Percentiles rank a stretch among this genome's conserved stretches.
phyloP scores from a whole-genome alignment of 164 flowering plant genomes.

The Macadamia tetraphylla region DNA sequence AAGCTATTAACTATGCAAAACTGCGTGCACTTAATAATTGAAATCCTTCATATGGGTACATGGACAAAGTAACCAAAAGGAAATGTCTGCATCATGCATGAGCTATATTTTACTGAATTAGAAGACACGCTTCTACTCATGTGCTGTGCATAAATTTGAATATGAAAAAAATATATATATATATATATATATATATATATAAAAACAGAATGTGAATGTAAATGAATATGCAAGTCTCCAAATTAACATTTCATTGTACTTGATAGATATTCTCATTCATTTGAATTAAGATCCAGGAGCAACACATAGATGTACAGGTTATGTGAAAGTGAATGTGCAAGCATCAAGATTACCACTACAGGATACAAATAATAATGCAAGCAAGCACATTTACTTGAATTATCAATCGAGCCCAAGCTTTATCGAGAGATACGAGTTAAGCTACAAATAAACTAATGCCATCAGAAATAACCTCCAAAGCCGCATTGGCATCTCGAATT shows the following conservation, averaged over 20 bases:
- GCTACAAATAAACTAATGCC: not conserved
- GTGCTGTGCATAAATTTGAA: not conserved
- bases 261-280: no score
- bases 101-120: no score
- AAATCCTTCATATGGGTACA: no score
- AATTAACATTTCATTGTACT: no score
- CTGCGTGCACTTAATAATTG: no score
- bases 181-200: not conserved
- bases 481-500: slow-evolving; percentile 88
- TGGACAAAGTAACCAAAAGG: no score
- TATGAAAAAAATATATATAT: not conserved
- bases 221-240: no score
- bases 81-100: no score
- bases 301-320: no score
- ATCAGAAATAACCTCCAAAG: slow-evolving; percentile 58
- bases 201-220: not conserved
- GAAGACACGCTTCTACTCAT: no score
- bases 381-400: not conserved
- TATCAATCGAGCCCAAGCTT: not conserved
- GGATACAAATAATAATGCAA: not conserved
- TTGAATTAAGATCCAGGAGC: no score
- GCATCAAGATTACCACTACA: not conserved
- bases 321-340: not conserved
- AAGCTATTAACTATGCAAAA: no score
- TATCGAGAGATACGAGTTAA: not conserved